Conservation (phyloP, 192 early-diverging fungal genomes). For the Coemansia sp. region DNA sequence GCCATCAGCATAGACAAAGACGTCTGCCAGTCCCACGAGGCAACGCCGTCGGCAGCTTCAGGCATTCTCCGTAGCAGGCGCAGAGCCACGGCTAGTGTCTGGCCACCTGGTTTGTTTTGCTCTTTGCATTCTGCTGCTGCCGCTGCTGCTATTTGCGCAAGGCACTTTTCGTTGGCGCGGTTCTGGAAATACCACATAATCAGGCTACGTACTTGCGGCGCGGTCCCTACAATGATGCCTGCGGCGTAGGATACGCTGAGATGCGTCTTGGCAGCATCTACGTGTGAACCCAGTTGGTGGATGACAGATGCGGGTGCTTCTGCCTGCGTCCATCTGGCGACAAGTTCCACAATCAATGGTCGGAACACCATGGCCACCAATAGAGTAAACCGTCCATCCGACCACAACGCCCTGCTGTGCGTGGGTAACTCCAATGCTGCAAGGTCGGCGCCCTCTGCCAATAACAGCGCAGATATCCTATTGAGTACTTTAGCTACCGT, state of each 20-base stretch:
- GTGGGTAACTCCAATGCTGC: background rate
- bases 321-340: constrained; percentile 70
- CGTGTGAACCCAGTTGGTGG: constrained; percentile 12
- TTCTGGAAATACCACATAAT: constrained; percentile 32
- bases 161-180: background rate
- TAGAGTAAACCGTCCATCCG: constrained; percentile 39
- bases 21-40: constrained; percentile 35
- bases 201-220: constrained; percentile 73
- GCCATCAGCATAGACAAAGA: constrained; percentile 36
- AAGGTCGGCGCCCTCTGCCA: constrained; percentile 22
- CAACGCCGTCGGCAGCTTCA: constrained; percentile 24
- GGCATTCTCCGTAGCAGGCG: constrained; percentile 59
- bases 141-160: constrained; percentile 18
- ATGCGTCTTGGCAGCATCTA: constrained; percentile 32
- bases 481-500: constrained; percentile 20
- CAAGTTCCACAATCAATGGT: constrained; percentile 79
- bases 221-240: constrained; percentile 62
- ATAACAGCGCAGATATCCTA: constrained; percentile 32
- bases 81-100: constrained; percentile 36
- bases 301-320: constrained; percentile 43
- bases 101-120: background rate
- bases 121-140: background rate
- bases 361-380: constrained; percentile 56
- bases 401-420: constrained; percentile 12
- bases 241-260: constrained; percentile 57